Evolutionary conservation across 2,329 filamentous ascomycete genomes (phyloP).

Genomic region (Aureobasidium sp.): DNA sequence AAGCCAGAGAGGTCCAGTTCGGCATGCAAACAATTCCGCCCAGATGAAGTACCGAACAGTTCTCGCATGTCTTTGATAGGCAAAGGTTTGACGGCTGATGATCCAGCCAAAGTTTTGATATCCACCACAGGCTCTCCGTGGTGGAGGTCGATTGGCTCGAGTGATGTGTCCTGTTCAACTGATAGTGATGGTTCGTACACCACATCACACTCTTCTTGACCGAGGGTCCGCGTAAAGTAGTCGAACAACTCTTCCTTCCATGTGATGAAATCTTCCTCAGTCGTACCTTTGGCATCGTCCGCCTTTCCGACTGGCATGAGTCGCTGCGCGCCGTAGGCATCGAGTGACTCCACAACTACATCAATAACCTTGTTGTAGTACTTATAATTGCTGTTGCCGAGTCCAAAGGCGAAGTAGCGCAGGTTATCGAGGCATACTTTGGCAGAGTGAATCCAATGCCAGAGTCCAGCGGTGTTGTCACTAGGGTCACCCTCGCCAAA

Average conservation of each 20-base stretch:
- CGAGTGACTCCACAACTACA: constrained; percentile 35
- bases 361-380: constrained; percentile 50
- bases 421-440: constrained; percentile 29
- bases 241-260: constrained; percentile 44
- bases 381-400: constrained; percentile 99
- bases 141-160: constrained; percentile 32
- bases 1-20: constrained; percentile 42
- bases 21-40: constrained; percentile 46
- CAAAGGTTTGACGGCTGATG: constrained; percentile 27
- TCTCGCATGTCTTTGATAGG: constrained; percentile 37
- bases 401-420: constrained; percentile 71
- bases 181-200: constrained; percentile 38
- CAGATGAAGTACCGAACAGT: constrained; percentile 35
- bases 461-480: constrained; percentile 57
- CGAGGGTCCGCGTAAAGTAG: constrained; percentile 34
- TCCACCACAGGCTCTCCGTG: constrained; percentile 29
- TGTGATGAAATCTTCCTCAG: constrained; percentile 47
- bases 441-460: constrained; percentile 29
- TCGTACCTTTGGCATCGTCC: constrained; percentile 45
- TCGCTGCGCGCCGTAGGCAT: constrained; percentile 37
- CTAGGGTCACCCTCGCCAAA: constrained; percentile 35
- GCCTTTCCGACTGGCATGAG: constrained; percentile 40
- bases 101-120: neutral
- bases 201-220: constrained; percentile 37
- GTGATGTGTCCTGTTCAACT: constrained; percentile 30